Evolutionary conservation across 108 stramenopile genomes (phyloP).

Genomic region (Pseudonitzschia multiseries): DNA sequence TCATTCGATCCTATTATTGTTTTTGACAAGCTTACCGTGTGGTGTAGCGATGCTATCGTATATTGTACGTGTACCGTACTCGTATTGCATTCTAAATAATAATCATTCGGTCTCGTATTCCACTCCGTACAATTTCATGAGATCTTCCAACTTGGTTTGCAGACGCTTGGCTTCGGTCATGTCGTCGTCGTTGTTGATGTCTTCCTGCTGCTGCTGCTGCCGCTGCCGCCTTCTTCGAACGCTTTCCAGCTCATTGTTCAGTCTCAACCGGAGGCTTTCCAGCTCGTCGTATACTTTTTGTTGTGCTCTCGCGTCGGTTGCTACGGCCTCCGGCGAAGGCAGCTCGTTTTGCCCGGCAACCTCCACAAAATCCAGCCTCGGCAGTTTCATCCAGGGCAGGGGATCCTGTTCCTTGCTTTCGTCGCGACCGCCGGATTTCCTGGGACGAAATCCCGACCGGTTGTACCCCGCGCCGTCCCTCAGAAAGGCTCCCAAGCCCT

Average conservation of each 20-base stretch:
- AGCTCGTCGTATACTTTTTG: constrained; percentile 33
- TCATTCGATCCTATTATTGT: no score
- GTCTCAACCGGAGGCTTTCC: constrained; percentile 38
- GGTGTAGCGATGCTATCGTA: no score
- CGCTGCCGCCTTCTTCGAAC: not conserved
- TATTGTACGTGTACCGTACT: no score
- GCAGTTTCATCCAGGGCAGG: constrained; percentile 77
- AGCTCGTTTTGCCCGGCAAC: constrained; percentile 60
- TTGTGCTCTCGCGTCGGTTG: constrained; percentile 18
- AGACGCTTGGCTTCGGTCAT: constrained; percentile 42
- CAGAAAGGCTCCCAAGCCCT: constrained; percentile 70
- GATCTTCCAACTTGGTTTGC: constrained; percentile 45
- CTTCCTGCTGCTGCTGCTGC: no score
- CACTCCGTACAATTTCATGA: constrained; percentile 49
- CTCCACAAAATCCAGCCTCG: constrained; percentile 73
- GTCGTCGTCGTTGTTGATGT: constrained; percentile 30
- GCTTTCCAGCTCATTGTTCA: constrained; percentile 36
- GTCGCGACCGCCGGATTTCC: constrained; percentile 2
- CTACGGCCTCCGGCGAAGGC: not conserved
- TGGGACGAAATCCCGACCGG: constrained; percentile 50
- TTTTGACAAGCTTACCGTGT: not conserved
- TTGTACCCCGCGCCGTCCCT: constrained; percentile 64
- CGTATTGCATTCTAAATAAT: no score
- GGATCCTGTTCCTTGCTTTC: constrained; percentile 41
- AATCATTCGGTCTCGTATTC: constrained; percentile 32